phyloP scores from a whole-genome alignment of 1,284 basidiomycete genomes.

The Caloboletus inedulis region DNA sequence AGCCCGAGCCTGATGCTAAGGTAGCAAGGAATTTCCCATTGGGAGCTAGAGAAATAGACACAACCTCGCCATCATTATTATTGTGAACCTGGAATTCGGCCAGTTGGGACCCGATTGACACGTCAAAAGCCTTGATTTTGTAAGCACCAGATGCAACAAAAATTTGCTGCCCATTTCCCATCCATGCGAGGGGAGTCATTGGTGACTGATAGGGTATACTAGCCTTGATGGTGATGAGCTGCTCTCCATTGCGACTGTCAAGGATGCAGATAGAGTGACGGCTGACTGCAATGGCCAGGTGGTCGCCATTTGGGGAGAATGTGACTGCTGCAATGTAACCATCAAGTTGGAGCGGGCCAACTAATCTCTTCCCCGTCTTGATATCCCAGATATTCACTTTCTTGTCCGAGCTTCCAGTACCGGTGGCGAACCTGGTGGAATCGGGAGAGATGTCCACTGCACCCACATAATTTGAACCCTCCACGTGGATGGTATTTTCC shows the following conservation, averaged over 20 bases:
- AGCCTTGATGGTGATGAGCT: not conserved
- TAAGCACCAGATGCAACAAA: not conserved
- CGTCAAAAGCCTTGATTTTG: not conserved
- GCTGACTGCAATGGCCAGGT: not conserved
- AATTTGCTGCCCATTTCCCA: not conserved
- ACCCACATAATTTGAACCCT: not conserved
- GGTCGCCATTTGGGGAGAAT: not conserved
- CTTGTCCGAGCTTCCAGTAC: not conserved
- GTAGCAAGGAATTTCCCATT: not conserved
- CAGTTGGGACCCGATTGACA: not conserved
- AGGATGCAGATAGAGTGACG: not conserved
- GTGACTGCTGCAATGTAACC: not conserved
- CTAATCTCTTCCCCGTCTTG: not conserved
- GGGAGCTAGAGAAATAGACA: not conserved
- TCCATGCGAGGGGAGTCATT: not conserved
- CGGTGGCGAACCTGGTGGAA: not conserved
- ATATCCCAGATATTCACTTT: not conserved
- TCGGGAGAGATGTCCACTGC: not conserved
- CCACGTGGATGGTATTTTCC: not conserved
- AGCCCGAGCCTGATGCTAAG: too few species aligned
- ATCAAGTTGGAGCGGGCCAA: not conserved
- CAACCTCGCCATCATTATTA: not conserved
- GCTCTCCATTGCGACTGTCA: not conserved
- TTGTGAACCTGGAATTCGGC: not conserved
- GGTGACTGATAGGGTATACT: not conserved